Evolutionary conservation across 305 asterid genomes (phyloP).

Genomic region (Fraxinus floribunda): DNA sequence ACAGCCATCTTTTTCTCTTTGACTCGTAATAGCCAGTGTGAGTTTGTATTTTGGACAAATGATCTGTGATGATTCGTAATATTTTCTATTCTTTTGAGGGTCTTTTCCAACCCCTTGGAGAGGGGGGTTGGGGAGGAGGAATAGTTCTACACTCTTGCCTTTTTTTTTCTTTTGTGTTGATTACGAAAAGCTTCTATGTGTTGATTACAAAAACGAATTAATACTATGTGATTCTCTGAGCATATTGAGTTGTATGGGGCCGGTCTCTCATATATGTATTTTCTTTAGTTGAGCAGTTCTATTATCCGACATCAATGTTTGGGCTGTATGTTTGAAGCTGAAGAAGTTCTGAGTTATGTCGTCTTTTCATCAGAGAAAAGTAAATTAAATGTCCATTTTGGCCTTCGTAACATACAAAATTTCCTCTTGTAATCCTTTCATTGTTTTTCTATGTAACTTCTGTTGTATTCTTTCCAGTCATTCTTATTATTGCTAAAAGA

Average conservation of each 20-base stretch:
- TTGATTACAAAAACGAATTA: background rate
- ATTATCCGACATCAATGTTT: background rate
- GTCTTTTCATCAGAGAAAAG: background rate
- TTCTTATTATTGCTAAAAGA: background rate
- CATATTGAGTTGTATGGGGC: background rate
- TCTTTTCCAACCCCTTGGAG: background rate
- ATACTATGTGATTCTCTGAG: background rate
- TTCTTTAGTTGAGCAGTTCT: background rate
- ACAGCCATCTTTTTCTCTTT: background rate
- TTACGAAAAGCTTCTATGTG: background rate
- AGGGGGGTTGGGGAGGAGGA: background rate
- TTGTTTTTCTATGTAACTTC: background rate
- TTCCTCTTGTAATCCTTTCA: background rate
- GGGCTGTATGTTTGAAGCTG: conserved; percentile 17
- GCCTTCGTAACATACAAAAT: background rate
- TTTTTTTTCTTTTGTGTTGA: too few relatives aligned
- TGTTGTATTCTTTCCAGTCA: background rate
- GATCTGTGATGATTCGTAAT: background rate
- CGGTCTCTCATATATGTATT: conserved; percentile 10
- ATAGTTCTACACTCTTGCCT: background rate
- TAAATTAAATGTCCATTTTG: background rate
- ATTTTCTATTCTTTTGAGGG: background rate
- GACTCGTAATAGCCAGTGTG: background rate
- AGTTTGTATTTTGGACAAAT: background rate
- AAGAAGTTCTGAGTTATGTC: background rate